phyloP scores from a whole-genome alignment of 2,329 filamentous ascomycete species.

The Elsinoe necatrix region DNA sequence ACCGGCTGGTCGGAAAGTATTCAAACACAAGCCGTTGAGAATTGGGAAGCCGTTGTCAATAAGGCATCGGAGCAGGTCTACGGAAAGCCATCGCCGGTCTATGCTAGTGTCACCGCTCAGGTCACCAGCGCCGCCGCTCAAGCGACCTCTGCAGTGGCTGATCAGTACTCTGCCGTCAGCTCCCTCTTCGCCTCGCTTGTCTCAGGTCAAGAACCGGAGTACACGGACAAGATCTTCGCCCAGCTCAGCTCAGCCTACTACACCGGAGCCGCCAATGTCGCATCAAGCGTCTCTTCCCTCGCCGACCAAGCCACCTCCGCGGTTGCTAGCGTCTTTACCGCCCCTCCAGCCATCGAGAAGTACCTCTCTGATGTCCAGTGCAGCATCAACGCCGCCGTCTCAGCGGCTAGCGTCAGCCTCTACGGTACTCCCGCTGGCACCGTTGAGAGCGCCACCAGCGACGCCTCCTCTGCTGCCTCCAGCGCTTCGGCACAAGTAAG shows the following conservation, averaged over 20 bases:
- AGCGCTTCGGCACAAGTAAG: slow-evolving; percentile 29
- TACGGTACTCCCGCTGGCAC: slow-evolving; percentile 39
- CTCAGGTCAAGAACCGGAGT: slow-evolving; percentile 67
- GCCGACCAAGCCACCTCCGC: slow-evolving; percentile 50
- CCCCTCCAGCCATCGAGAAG: slow-evolving; percentile 37
- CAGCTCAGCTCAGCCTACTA: slow-evolving; percentile 64
- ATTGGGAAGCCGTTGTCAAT: slow-evolving; percentile 56
- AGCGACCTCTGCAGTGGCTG: slow-evolving; percentile 51
- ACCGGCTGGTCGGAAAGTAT: slow-evolving; percentile 47
- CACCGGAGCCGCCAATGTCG: slow-evolving; percentile 52
- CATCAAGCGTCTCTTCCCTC: slow-evolving; percentile 45
- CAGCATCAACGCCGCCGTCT: slow-evolving; percentile 38
- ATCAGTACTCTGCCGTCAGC: slow-evolving; percentile 62
- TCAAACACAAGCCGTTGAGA: slow-evolving; percentile 49
- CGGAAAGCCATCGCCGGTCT: slow-evolving; percentile 50
- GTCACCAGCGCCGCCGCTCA: slow-evolving; percentile 53
- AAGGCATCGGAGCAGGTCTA: slow-evolving; percentile 63
- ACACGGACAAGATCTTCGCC: slow-evolving; percentile 70
- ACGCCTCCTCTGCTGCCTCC: slow-evolving; percentile 37
- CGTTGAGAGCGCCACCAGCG: slow-evolving; percentile 36
- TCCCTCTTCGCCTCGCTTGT: slow-evolving; percentile 69
- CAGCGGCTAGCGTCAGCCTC: slow-evolving; percentile 36
- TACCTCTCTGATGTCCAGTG: slow-evolving; percentile 49
- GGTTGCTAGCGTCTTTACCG: slow-evolving; percentile 40
- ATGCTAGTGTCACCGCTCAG: slow-evolving; percentile 40